Base-by-base conservation (phyloP, 345 rosid species). In the Syzygium jambos region DNA sequence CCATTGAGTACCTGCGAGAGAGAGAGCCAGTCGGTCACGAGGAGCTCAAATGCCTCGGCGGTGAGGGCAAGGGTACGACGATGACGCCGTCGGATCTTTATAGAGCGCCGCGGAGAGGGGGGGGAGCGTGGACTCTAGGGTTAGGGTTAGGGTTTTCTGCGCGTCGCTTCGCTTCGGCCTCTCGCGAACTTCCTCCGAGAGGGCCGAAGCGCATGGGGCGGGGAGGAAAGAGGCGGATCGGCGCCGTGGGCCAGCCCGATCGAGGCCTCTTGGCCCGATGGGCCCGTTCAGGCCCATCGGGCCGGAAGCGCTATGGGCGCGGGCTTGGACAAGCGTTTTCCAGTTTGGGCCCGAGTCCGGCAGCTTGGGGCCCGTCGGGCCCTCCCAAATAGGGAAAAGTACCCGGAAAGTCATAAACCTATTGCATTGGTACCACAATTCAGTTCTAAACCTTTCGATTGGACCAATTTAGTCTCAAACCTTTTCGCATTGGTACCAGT, bases 71-170 rank as follows among this genome's bases (percentile, higher is more conserved):
- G 29, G 5, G 46, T 6, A 43, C 6, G 46, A 5, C 0, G 55
- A 27, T 7, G 84, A 61, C 21, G 85, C 38, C 30, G 88, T 3
- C 0, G 77, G 63, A 4, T 16, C 38, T 68, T 87, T 87, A 87
- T 87, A 87, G 49, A 14, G 38, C 1, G 38, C 1, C 38, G 38
- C n/a, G 65, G n/a, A n/a, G n/a, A n/a, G n/a, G n/a, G n/a, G n/a
- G n/a, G n/a, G 9, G 68, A 29, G 51, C 19, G 52, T 1, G 87
- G 85, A 17, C 7, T 51, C 73, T 87, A 87, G 88, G 88, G 88
- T 87, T 87, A 87, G 88, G 88, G 85, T 78, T 87, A 87, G 88
- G 88, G 85, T 78, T 87, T 27, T 41, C 7, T 3, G 7, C 25
- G 57, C 57, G 19, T 16, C 19, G 21, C 54, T 6, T 52, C 54